These are phyloP conservation scores for Aspergillus conjunctus DNA, from an alignment of 495 filamentous ascomycete species.

Conservation along the genomic window DNA sequence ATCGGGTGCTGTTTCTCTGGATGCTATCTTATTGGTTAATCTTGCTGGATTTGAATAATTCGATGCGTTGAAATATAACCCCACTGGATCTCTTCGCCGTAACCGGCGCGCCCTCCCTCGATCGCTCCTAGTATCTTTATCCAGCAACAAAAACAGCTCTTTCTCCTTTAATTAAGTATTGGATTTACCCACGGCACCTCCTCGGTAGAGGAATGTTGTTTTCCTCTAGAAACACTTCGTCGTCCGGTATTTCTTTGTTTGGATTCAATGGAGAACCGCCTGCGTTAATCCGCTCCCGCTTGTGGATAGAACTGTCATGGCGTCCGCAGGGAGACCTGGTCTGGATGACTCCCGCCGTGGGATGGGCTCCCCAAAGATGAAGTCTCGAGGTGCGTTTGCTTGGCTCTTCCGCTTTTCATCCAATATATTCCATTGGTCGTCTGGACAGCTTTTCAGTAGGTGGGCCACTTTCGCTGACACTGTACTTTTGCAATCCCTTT, in stretches of 20 bases:
- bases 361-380: slow-evolving; percentile 61
- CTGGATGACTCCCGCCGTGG: slow-evolving; percentile 51
- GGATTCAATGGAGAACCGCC: slow-evolving; percentile 47
- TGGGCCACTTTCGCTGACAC: slow-evolving; percentile 8
- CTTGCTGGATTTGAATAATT: slow-evolving; percentile 12
- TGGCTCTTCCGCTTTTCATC: background rate
- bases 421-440: background rate
- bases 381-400: slow-evolving; percentile 59
- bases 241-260: slow-evolving; percentile 31
- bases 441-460: background rate
- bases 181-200: slow-evolving; percentile 21
- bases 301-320: slow-evolving; percentile 44
- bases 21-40: slow-evolving; percentile 16
- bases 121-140: slow-evolving; percentile 23
- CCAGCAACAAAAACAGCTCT: slow-evolving; percentile 26
- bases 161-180: slow-evolving; percentile 19
- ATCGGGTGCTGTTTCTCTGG: slow-evolving; percentile 14
- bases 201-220: slow-evolving; percentile 47
- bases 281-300: slow-evolving; percentile 41
- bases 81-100: background rate
- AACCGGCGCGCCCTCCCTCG: background rate
- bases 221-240: slow-evolving; percentile 37
- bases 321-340: slow-evolving; percentile 46
- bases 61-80: slow-evolving; percentile 19
- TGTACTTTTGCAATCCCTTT: slow-evolving; percentile 14